A percentile compares a stretch with the other conserved stretches of the same genome.
Conservation (phyloP, 257 asterid species). For the Jacaranda mimosifolia region DNA sequence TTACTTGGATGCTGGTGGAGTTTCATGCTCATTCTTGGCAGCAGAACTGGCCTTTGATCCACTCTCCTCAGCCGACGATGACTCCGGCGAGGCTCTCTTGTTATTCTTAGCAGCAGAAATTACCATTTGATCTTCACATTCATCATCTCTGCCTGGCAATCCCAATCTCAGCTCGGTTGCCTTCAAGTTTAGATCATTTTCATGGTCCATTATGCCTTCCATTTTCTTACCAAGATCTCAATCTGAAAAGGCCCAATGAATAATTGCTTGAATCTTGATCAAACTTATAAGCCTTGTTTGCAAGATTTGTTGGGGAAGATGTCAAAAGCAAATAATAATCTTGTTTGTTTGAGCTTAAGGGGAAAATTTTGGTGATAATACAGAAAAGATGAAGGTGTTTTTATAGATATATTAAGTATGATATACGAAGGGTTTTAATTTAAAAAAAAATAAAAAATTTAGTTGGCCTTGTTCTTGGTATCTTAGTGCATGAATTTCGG, state of each 20-base stretch:
- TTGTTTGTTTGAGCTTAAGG: neutral
- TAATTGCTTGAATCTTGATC: neutral
- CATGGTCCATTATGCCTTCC: conserved; percentile 42
- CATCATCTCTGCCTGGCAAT: conserved; percentile 62
- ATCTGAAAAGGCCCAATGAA: neutral
- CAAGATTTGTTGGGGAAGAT: conserved; percentile 7
- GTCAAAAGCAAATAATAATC: neutral
- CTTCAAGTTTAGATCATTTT: conserved; percentile 50
- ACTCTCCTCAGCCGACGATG: conserved; percentile 34
- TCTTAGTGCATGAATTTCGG: conserved; percentile 46
- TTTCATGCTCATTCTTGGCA: conserved; percentile 31
- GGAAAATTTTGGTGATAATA: neutral
- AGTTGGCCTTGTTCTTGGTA: conserved; percentile 8
- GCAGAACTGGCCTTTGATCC: conserved; percentile 40
- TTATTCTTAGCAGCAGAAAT: conserved; percentile 39
- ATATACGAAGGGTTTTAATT: too few relatives aligned
- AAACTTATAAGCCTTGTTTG: neutral
- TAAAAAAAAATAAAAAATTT: too few relatives aligned
- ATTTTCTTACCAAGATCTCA: conserved; percentile 30
- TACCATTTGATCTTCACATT: conserved; percentile 27
- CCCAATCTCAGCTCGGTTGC: conserved; percentile 73
- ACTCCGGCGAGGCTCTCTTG: conserved; percentile 59
- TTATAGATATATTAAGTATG: conserved; percentile 22
- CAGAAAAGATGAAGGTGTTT: neutral
- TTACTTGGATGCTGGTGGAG: conserved; percentile 59